Base-by-base conservation (phyloP, 2,329 filamentous ascomycete genomes). In the Aspergillus uvarum region DNA sequence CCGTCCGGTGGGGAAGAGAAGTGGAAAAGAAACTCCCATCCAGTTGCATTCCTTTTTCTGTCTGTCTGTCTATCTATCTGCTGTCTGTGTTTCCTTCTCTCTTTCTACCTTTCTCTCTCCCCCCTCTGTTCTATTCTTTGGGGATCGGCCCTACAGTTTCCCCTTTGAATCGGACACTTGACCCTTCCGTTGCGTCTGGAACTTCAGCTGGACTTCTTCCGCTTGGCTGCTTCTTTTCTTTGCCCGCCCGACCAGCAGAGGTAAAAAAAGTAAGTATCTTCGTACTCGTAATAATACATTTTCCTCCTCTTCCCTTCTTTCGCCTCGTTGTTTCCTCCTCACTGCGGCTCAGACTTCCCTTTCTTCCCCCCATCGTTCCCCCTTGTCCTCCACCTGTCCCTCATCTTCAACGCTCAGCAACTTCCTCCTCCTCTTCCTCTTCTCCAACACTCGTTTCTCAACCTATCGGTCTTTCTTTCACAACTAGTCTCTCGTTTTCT, bases 361-460 rank as follows among this genome's bases (percentile, higher is more conserved):
- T 44, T 44, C 14, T 47, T 44, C 31, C 16, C 35, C 42, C 31
- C 51, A 7, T 50, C 51, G n/a, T 51, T 4, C 22, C 14, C 22
- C 22, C 48, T 48, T 50, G 26, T 47, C 47, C 22, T 38, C 26
- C n/a, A 21, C 42, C 47, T 42, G 10, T 38, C 47, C 4, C 47
- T 48, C 14, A 24, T 55, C 26, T 54, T 50, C 24, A n/a, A 58
- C 42, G 14, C 26, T 51, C 52, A 48, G 19, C 48, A 51, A 26
- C 52, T 26, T 26, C 26, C 53, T 35, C 47, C 38, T 44, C 32
- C 10, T 51, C 35, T 42, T 58, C 51, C 54, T 42, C 22, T 52
- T 60, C 59, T 38, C 51, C 51, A 51, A 54, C 49, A 49, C 51
- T 59, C 48, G 47, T 61, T 61, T 31, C 31, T 44, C 14, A 21